A percentile compares a stretch with the other conserved stretches of the same genome.
These are phyloP conservation scores for Hemisphaericaspora nanyangensis DNA, from an alignment of 805 yeast genomes.

Conservation along the genomic window DNA sequence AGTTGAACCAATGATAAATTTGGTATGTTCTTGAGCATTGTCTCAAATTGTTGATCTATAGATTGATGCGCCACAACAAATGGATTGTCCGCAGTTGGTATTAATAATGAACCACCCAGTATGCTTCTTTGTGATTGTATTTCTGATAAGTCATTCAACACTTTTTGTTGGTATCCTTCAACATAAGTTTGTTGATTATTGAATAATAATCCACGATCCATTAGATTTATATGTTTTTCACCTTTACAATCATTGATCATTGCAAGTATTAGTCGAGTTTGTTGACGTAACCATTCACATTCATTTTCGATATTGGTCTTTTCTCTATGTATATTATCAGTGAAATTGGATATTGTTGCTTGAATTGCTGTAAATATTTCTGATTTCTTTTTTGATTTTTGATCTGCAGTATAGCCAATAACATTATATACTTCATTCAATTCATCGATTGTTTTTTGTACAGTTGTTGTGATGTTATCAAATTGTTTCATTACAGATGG, in stretches of 20 bases:
- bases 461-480: conserved; percentile 29
- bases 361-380: conserved; percentile 48
- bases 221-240: conserved; percentile 15
- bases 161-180: conserved; percentile 28
- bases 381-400: conserved; percentile 46
- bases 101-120: conserved; percentile 7
- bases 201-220: conserved; percentile 31
- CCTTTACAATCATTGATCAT: conserved; percentile 37
- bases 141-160: conserved; percentile 13
- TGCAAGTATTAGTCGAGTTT: conserved; percentile 35
- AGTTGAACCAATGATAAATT: conserved; percentile 26
- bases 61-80: conserved; percentile 2
- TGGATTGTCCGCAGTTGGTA: neutral
- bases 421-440: conserved; percentile 45
- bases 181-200: conserved; percentile 21
- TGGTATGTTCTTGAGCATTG: conserved; percentile 22
- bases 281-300: conserved; percentile 45
- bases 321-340: conserved; percentile 29
- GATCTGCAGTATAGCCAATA: conserved; percentile 53
- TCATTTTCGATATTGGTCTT: conserved; percentile 36
- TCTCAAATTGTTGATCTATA: conserved; percentile 22
- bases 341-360: conserved; percentile 43
- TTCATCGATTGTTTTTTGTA: conserved; percentile 35
- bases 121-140: neutral
- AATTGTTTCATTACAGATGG: conserved; percentile 13